A percentile compares a stretch with the other conserved stretches of the same genome.
phyloP scores from a whole-genome alignment of 345 rosid genomes.

The Eucalyptus tenuipes region DNA sequence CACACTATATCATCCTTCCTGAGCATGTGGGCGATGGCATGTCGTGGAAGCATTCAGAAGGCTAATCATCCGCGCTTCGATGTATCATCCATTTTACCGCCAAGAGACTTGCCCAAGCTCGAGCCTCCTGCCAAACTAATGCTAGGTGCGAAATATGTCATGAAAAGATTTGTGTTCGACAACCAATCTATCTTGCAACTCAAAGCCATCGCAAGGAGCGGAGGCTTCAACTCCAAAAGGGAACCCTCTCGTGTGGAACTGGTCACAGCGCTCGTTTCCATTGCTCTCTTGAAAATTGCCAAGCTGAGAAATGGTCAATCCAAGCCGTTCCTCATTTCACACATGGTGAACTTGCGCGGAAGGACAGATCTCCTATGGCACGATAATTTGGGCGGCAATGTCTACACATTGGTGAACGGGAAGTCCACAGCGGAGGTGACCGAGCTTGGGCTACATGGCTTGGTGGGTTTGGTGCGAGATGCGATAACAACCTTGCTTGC shows the following conservation, averaged over 20 bases:
- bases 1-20: background rate
- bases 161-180: background rate
- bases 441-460: background rate
- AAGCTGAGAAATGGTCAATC: background rate
- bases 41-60: background rate
- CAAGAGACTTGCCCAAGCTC: background rate
- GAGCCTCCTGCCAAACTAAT: background rate
- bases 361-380: background rate
- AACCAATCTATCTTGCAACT: background rate
- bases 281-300: background rate
- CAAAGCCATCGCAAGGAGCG: background rate
- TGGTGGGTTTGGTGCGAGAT: background rate
- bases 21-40: conserved; percentile 5
- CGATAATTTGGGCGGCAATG: background rate
- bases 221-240: background rate
- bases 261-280: background rate
- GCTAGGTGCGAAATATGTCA: background rate
- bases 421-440: background rate
- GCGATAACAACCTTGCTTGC: background rate
- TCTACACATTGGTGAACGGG: background rate
- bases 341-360: background rate
- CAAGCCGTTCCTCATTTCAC: background rate
- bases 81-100: background rate
- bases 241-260: background rate
- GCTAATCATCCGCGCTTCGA: background rate